A percentile compares a stretch with the other conserved stretches of the same genome.
Conservation (phyloP, 129 eudicot species). For the Mikania micrantha region DNA sequence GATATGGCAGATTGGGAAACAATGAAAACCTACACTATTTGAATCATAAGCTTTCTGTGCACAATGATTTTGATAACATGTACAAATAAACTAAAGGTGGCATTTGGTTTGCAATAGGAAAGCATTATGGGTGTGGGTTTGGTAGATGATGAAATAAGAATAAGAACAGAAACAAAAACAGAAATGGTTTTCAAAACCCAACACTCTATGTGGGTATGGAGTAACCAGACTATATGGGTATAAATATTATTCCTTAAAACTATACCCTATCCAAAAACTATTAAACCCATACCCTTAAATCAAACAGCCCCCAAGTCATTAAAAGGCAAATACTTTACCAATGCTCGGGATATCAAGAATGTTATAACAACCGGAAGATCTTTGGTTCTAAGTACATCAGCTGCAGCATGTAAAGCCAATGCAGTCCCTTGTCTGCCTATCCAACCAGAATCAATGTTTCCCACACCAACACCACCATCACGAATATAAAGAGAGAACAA, state of each 20-base stretch:
- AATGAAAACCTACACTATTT: background rate
- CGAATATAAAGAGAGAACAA: constrained; percentile 90
- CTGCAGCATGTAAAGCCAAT: constrained; percentile 71
- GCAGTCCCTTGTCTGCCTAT: constrained; percentile 97
- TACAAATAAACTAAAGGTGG: background rate
- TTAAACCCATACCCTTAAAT: background rate
- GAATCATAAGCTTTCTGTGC: background rate
- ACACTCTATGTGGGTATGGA: background rate
- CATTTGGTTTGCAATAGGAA: background rate
- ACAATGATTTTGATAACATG: background rate
- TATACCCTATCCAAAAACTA: background rate
- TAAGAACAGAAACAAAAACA: background rate
- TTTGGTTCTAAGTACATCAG: constrained; percentile 93
- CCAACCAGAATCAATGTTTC: constrained; percentile 76
- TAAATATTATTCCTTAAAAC: background rate
- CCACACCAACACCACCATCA: constrained; percentile 62
- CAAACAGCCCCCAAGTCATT: background rate
- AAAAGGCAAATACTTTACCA: constrained; percentile 40
- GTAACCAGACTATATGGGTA: background rate
- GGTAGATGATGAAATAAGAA: background rate
- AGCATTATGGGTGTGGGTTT: background rate
- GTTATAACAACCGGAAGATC: constrained; percentile 99
- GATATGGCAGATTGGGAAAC: background rate
- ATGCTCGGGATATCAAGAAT: constrained; percentile 88
- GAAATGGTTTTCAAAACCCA: background rate